These are phyloP conservation scores for Ichthyophthirius multifiliis DNA, from an alignment of 169 alveolate species.

Conservation along the genomic window DNA sequence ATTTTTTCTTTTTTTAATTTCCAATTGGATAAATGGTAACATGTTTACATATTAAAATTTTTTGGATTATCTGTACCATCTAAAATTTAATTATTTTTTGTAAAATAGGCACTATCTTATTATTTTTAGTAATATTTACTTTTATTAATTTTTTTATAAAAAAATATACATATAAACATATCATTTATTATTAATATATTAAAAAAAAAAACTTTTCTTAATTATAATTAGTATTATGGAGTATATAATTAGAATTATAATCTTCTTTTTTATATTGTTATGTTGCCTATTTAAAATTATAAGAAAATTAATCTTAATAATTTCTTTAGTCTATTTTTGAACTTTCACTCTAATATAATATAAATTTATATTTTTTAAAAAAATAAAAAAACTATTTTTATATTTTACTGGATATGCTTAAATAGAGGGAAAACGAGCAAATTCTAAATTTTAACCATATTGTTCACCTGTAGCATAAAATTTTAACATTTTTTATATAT, in stretches of 20 bases:
- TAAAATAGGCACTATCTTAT: not conserved
- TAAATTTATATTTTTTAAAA: not conserved
- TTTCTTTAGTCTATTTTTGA: not conserved
- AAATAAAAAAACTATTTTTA: not conserved
- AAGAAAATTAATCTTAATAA: slow-evolving; percentile 5
- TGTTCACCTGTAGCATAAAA: not conserved
- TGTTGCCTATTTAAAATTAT: not conserved
- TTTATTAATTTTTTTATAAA: not conserved
- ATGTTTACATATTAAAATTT: slow-evolving; percentile 11
- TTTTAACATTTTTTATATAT: not conserved
- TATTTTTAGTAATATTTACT: not conserved
- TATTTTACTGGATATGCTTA: not conserved
- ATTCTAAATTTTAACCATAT: not conserved
- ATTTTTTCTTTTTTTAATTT: slow-evolving; percentile 27
- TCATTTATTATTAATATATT: not conserved
- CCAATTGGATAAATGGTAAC: slow-evolving; percentile 31
- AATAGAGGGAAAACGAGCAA: not conserved
- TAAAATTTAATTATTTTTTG: not conserved
- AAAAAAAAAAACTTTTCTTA: not conserved
- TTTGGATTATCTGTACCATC: not conserved
- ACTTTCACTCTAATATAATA: not conserved
- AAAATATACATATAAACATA: not conserved
- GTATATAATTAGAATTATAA: not conserved
- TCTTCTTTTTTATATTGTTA: not conserved
- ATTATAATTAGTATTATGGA: not conserved